Evolutionary conservation across 169 alveolate genomes (phyloP), one percentile per base, ranked within the genome.

Genomic region (Amoebophrya sp.): DNA sequence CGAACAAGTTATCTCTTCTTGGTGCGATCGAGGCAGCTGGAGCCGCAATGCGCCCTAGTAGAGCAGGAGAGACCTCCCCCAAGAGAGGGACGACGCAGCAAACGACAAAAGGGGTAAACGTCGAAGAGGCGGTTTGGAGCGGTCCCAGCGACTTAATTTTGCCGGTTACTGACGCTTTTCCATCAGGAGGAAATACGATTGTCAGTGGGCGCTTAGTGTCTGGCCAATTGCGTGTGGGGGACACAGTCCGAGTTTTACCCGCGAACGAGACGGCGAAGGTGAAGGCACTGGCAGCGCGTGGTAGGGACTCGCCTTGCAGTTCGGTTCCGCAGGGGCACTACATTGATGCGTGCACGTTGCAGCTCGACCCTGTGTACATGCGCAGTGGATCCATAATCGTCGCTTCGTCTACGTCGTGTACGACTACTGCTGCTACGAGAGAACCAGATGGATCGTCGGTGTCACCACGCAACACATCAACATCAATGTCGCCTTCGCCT

Each of bases 171-270:
- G 93, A 91, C 83, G 78, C 78, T 14, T 91, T 89, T 78, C 40
- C 89, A 2, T 34, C 90, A 23, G 39, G 78, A 10, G 40, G 76
- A 39, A 33, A 53, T 0, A 0, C 41, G 41, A 38, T 36, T 40
- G 78, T 91, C 39, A 83, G 92, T 26, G 39, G 89, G 18, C 41
- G 55, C 10, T 39, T 92, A 0, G 90, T 33, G 26, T 39, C 34
- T 33, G 93, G 93, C n/a, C 36, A 54, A 18, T n/a, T 92, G 47
- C 38, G 89, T n/a, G 65, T n/a, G 36, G 93, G 93, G 26, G 90
- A 89, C 77, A 78, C 78, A 12, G 92, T 92, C 83, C 23, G 26
- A 34, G 55, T 65, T 34, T 90, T 92, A 12, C 93, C 93, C 0
- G 90, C 76, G 3, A 39, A 55, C 29, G 41, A n/a, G 33, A 36